A percentile compares a stretch with the other conserved stretches of the same genome.
These are phyloP conservation scores for Raphanus raphanistrum DNA, from an alignment of 345 rosid species.

Conservation along the genomic window DNA sequence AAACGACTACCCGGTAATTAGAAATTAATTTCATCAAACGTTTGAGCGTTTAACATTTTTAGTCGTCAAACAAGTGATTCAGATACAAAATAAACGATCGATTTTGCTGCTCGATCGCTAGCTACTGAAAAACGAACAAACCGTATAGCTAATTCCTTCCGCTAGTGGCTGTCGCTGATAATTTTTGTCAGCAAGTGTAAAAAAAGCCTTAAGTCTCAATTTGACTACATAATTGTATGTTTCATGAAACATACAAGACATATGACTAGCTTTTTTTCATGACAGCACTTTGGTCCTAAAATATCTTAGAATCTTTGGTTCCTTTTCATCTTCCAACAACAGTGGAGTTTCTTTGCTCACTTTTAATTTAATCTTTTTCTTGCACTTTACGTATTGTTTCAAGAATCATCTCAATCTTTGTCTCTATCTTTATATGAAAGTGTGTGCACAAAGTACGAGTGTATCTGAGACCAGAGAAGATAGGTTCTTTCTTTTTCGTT, in stretches of 20 bases:
- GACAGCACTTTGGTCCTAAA: not conserved
- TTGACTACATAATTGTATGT: not conserved
- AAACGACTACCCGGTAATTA: not conserved
- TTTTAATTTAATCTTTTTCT: not conserved
- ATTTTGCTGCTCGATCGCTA: not conserved
- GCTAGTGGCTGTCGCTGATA: not conserved
- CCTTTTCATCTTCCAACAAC: conserved; percentile 28
- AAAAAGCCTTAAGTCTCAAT: not conserved
- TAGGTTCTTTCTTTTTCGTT: conserved; percentile 7
- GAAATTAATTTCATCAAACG: not conserved
- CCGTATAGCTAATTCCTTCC: not conserved
- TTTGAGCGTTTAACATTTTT: not conserved
- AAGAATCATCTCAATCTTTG: conserved; percentile 26
- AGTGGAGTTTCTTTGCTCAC: conserved; percentile 33
- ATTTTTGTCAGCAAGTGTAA: not conserved
- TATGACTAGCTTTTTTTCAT: not conserved
- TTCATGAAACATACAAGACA: not conserved
- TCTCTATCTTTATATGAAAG: conserved; percentile 28
- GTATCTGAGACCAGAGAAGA: conserved; percentile 14
- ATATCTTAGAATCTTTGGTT: conserved; percentile 7
- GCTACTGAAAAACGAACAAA: not conserved
- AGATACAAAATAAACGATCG: not conserved
- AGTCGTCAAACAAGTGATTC: not conserved
- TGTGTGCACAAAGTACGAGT: conserved; percentile 17
- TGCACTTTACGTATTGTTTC: conserved; percentile 18